phyloP scores from a whole-genome alignment of 1,284 basidiomycete species.

The Wolfiporia cocos region DNA sequence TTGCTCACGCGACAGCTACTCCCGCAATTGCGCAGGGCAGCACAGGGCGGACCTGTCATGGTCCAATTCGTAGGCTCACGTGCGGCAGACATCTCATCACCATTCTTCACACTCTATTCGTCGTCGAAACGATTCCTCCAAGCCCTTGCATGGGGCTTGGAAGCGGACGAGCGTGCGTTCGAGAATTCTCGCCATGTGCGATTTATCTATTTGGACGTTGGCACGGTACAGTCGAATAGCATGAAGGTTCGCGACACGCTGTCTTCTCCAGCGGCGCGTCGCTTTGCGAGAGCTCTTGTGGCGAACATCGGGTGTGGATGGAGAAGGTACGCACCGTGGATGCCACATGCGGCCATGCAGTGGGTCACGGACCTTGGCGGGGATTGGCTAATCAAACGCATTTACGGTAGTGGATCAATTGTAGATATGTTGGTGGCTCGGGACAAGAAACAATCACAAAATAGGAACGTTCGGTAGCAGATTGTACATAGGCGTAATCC shows the following conservation, averaged over 20 bases:
- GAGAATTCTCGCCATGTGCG: slow-evolving; percentile 17
- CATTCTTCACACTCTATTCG: slow-evolving; percentile 20
- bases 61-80: slow-evolving; percentile 22
- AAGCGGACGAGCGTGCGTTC: slow-evolving; percentile 20
- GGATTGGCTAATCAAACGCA: slow-evolving; percentile 7
- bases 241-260: slow-evolving; percentile 9
- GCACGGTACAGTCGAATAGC: slow-evolving; percentile 16
- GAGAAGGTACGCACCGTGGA: slow-evolving; percentile 14
- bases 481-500: too few species aligned
- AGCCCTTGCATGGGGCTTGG: slow-evolving; percentile 18
- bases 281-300: slow-evolving; percentile 15
- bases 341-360: slow-evolving; percentile 12
- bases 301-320: slow-evolving; percentile 15
- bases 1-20: slow-evolving; percentile 23
- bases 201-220: slow-evolving; percentile 19
- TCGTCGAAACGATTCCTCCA: slow-evolving; percentile 21
- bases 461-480: too few species aligned
- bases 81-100: slow-evolving; percentile 15
- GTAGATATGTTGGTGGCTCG: slow-evolving; percentile 5
- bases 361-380: slow-evolving; percentile 8
- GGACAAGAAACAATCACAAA: slow-evolving; percentile 5
- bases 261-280: slow-evolving; percentile 13
- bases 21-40: slow-evolving; percentile 18
- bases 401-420: slow-evolving; percentile 12
- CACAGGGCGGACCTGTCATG: slow-evolving; percentile 17